Percentiles rank a stretch among this genome's conserved stretches.
phyloP scores from a whole-genome alignment of 139 green algal genomes.

The Chlorella ohadii region DNA sequence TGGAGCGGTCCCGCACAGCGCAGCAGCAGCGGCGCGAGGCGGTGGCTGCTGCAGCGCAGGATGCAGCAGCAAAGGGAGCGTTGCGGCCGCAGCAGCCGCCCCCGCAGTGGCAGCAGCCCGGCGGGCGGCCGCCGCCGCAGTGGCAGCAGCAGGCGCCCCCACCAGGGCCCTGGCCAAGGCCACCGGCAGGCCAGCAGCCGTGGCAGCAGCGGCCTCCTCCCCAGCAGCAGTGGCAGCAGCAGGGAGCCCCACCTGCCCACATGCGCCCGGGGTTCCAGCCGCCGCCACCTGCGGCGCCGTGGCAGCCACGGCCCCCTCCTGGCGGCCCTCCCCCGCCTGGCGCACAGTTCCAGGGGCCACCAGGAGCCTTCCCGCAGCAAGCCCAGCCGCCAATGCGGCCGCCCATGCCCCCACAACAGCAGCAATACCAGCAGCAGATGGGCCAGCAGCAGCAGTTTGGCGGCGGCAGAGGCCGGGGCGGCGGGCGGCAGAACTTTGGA shows the following conservation, averaged over 20 bases:
- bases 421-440: neutral
- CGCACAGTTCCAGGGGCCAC: neutral
- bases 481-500: conserved; percentile 12
- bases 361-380: neutral
- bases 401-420: neutral
- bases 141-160: neutral
- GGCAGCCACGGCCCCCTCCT: neutral
- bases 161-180: neutral
- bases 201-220: neutral
- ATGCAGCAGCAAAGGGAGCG: neutral
- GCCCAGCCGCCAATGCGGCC: neutral
- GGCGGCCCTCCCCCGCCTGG: neutral
- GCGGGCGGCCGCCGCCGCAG: neutral
- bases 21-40: conserved; percentile 20
- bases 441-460: neutral
- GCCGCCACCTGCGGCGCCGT: neutral
- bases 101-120: neutral
- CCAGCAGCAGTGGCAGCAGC: neutral
- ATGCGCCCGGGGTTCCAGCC: neutral
- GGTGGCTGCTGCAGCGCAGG: neutral
- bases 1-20: conserved; percentile 14
- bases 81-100: neutral
- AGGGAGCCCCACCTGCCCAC: neutral
- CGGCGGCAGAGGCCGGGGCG: conserved; percentile 8
- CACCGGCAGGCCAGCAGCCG: neutral